A percentile compares a stretch with the other conserved stretches of the same genome.
phyloP scores from a whole-genome alignment of 2,329 filamentous ascomycete species.

The Orbilia blumenaviensis region DNA sequence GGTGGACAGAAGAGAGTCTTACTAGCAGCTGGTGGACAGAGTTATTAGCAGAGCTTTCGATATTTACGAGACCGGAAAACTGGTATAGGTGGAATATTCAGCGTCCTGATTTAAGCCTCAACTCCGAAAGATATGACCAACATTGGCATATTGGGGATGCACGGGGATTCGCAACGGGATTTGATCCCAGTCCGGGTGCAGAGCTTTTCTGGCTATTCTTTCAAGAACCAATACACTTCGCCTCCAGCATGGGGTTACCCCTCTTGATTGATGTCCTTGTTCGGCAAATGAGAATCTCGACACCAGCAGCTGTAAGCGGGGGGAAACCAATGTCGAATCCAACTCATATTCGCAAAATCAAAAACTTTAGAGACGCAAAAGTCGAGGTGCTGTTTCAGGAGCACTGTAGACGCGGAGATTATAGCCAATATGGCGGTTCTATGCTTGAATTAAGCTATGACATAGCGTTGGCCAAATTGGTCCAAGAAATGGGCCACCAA shows the following conservation, averaged over 20 bases:
- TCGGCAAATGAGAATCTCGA: background rate
- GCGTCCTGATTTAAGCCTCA: background rate
- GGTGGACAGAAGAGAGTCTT: constrained; percentile 32
- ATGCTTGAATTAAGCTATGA: background rate
- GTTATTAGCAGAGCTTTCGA: constrained; percentile 9
- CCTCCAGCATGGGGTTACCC: constrained; percentile 3
- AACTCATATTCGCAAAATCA: background rate
- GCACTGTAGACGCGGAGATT: too few species aligned
- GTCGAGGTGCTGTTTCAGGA: background rate
- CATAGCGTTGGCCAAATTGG: background rate
- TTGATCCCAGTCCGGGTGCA: background rate
- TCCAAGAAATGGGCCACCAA: background rate
- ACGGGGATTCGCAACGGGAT: background rate
- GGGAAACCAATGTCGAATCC: background rate
- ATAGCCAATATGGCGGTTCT: too few species aligned
- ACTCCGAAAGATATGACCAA: background rate
- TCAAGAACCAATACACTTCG: constrained; percentile 16
- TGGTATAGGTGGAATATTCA: constrained; percentile 33
- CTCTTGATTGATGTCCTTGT: constrained; percentile 8
- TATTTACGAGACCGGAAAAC: constrained; percentile 16
- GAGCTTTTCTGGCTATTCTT: constrained; percentile 8
- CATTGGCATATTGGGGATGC: background rate
- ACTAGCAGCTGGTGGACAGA: constrained; percentile 24
- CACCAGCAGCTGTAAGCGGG: background rate
- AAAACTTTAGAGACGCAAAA: background rate